These are phyloP conservation scores for Serpula lacrymans DNA, from an alignment of 768 basidiomycete species.

Conservation along the genomic window DNA sequence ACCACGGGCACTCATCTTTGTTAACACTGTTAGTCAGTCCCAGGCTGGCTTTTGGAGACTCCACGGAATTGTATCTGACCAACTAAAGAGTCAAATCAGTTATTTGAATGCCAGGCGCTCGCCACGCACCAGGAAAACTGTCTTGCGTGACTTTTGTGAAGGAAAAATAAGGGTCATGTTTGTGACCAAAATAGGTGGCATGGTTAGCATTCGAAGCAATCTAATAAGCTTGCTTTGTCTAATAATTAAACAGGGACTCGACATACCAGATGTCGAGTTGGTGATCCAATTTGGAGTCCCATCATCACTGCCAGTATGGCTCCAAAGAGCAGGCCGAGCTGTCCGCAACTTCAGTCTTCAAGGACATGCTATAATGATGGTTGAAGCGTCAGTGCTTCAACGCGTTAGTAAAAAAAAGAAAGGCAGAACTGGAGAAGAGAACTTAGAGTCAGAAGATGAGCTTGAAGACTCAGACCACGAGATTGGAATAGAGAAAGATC, in stretches of 20 bases:
- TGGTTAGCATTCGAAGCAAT: conserved; percentile 24
- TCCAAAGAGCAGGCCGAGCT: conserved; percentile 30
- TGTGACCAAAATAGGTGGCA: conserved; percentile 34
- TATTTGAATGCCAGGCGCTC: no score
- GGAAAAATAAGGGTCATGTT: conserved; percentile 25
- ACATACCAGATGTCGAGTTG: conserved; percentile 33
- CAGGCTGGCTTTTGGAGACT: conserved; percentile 14
- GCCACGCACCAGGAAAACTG: no score
- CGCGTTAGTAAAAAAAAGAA: no score
- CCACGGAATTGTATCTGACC: conserved; percentile 5
- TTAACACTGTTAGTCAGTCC: conserved; percentile 16
- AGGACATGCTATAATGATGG: no score
- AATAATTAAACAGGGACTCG: conserved; percentile 23
- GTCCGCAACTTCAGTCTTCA: no score
- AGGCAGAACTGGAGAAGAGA: no score
- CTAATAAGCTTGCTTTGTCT: not conserved
- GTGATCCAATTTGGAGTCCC: conserved; percentile 34
- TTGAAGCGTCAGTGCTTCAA: no score
- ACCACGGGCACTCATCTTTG: conserved; percentile 10
- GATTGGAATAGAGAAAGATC: no score
- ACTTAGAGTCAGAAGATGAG: no score
- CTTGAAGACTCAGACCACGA: no score
- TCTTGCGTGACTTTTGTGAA: conserved; percentile 21
- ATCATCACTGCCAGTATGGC: conserved; percentile 27
- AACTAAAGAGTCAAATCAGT: no score